Base-by-base conservation (phyloP, 1,139 yeast genomes). In the Diutina siamensis region DNA sequence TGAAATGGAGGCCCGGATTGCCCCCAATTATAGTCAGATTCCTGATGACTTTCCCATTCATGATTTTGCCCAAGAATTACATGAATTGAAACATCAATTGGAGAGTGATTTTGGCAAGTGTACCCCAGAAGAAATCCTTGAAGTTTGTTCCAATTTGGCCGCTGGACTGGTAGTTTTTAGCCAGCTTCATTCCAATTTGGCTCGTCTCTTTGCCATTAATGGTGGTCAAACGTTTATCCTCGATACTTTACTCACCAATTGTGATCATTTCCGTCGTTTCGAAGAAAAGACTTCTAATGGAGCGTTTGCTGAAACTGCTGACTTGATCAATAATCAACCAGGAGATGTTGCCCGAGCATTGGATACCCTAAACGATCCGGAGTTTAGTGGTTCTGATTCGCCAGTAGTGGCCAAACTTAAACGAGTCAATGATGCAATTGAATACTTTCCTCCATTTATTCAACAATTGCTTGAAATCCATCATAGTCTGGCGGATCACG, bases 21-120 rank as follows among this genome's bases (percentile, higher is more conserved):
- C 48, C 44, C 8, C 35, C 8, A n/a, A 36, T n/a, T 68, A 68
- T 47, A 58, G 48, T 22, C 73, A 68, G 48, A 48, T 68, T 8
- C 74, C 74, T 1, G 71, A 66, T 40, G 62, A 61, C 46, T 63
- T 68, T 51, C 47, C 49, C 13, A 54, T 70, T 41, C 67, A 68
- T 32, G 70, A 70, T 38, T 70, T 56, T 48, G 47, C 54, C 18
- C 51, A 52, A 18, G 74, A 69, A 48, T 58, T 70, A 35, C 49
- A 50, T n/a, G 57, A 59, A 36, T 51, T 70, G 27, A 60, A 56
- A 45, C 46, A 49, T 4, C 52, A 52, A n/a, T 47, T 65, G 38
- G 42, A 15, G 19, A 60, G 57, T 10, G 47, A 50, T 2, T 67
- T 63, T 51, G 53, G 46, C 13, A 47, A 49, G 2, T 44, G 48